Evolutionary conservation across 768 basidiomycete genomes (phyloP).

Genomic region (Cyclocybe aegerita): DNA sequence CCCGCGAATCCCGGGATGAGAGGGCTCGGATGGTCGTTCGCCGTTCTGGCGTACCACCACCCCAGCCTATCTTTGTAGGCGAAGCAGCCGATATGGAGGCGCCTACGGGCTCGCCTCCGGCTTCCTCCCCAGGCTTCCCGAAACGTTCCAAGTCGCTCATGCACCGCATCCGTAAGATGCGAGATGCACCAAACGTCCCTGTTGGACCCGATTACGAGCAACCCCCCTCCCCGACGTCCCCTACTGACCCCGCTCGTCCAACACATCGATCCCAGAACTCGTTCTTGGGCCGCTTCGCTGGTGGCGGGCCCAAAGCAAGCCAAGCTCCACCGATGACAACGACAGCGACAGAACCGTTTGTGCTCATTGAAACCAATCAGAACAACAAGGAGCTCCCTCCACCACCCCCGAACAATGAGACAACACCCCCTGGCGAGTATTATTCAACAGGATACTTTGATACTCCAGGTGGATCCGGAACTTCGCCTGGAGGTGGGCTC

Average conservation of each 20-base stretch:
- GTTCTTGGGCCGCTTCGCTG: slow-evolving; percentile 71
- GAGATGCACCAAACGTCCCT: slow-evolving; percentile 82
- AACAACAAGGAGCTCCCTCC: slow-evolving; percentile 57
- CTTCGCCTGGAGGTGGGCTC: slow-evolving; percentile 41
- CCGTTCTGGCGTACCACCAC: slow-evolving; percentile 68
- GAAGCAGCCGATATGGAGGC: slow-evolving; percentile 43
- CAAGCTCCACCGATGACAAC: slow-evolving; percentile 20
- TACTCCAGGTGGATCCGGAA: slow-evolving; percentile 23
- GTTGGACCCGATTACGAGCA: slow-evolving; percentile 47
- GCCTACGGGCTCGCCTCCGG: slow-evolving; percentile 39
- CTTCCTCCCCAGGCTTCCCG: slow-evolving; percentile 45
- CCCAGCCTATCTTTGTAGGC: slow-evolving; percentile 78
- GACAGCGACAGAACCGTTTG: slow-evolving; percentile 54
- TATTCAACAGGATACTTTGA: slow-evolving; percentile 49
- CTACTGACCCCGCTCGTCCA: slow-evolving; percentile 41
- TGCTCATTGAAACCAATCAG: slow-evolving; percentile 58
- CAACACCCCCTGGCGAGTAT: slow-evolving; percentile 27
- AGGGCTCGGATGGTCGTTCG: slow-evolving; percentile 38
- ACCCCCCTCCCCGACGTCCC: slow-evolving; percentile 35
- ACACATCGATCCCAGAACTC: slow-evolving; percentile 75
- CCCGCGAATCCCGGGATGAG: slow-evolving; percentile 33
- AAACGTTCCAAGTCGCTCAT: slow-evolving; percentile 83
- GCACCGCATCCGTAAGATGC: slow-evolving; percentile 88
- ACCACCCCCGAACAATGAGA: slow-evolving; percentile 25
- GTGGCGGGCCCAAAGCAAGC: slow-evolving; percentile 28